Percentiles rank a stretch among this genome's conserved stretches.
Conservation (phyloP, 2,329 filamentous ascomycete genomes). For the Scleromitrula shiraiana region DNA sequence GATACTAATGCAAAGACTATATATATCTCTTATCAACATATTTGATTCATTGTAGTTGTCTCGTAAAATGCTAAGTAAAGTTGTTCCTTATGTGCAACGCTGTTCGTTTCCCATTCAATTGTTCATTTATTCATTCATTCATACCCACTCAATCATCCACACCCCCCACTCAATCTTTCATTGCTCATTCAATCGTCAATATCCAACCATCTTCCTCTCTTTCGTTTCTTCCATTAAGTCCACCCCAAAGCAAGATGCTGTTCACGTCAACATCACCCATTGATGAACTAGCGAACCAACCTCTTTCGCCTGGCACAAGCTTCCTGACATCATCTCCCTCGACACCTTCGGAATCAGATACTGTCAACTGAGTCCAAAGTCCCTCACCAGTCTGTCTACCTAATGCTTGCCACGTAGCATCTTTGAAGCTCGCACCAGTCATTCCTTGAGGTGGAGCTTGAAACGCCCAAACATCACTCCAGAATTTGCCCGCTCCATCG, state of each 20-base stretch:
- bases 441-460: slow-evolving; percentile 48
- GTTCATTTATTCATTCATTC: background rate
- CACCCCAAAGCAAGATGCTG: slow-evolving; percentile 53
- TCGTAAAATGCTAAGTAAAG: background rate
- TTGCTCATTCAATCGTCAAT: slow-evolving; percentile 39
- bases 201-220: slow-evolving; percentile 58
- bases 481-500: slow-evolving; percentile 45
- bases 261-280: slow-evolving; percentile 53
- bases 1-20: no score
- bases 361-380: slow-evolving; percentile 49
- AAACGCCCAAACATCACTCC: slow-evolving; percentile 56
- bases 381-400: slow-evolving; percentile 49
- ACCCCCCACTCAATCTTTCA: background rate
- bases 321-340: slow-evolving; percentile 35
- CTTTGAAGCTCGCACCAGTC: slow-evolving; percentile 46
- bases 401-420: slow-evolving; percentile 46
- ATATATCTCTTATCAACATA: background rate
- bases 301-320: slow-evolving; percentile 44
- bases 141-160: background rate
- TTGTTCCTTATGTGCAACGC: background rate
- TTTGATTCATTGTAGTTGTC: background rate
- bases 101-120: background rate
- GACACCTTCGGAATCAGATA: slow-evolving; percentile 38
- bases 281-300: slow-evolving; percentile 49
- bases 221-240: slow-evolving; percentile 42